Conservation (phyloP, 768 basidiomycete genomes). For the Boletus vermiculosoides region DNA sequence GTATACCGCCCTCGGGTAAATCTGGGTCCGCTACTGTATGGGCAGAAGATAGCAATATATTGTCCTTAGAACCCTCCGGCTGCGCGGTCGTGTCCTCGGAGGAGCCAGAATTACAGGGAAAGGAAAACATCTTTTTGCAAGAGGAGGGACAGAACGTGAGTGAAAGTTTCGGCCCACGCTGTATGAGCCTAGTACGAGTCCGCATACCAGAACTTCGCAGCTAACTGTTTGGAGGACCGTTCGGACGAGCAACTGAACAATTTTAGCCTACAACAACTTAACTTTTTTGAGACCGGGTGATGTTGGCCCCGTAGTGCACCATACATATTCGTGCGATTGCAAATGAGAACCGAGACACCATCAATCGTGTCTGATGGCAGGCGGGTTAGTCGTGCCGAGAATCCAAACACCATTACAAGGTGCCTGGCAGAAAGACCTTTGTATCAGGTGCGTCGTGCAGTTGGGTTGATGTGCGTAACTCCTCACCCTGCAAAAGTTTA, state of each 20-base stretch:
- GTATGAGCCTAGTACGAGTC: background rate
- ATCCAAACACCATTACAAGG: too few species aligned
- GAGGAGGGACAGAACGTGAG: background rate
- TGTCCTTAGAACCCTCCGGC: background rate
- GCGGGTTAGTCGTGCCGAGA: background rate
- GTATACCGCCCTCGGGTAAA: constrained; percentile 15
- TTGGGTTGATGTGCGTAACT: background rate
- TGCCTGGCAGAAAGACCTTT: background rate
- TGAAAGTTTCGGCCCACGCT: background rate
- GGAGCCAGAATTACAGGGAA: background rate
- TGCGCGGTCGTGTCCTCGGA: background rate
- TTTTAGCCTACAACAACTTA: background rate
- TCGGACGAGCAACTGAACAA: background rate
- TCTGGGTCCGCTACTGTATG: background rate
- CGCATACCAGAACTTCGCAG: background rate
- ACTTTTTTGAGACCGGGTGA: too few species aligned
- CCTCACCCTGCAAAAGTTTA: background rate
- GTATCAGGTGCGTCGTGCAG: background rate
- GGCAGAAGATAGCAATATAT: background rate
- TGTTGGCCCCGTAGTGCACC: too few species aligned
- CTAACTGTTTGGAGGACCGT: too few species aligned
- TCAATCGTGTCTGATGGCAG: background rate
- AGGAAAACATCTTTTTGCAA: constrained; percentile 4
- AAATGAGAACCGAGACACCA: background rate
- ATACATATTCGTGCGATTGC: background rate